Evolutionary conservation across 176 grass and related monocot genomes (phyloP).

Genomic region (Zoysia pacifica): DNA sequence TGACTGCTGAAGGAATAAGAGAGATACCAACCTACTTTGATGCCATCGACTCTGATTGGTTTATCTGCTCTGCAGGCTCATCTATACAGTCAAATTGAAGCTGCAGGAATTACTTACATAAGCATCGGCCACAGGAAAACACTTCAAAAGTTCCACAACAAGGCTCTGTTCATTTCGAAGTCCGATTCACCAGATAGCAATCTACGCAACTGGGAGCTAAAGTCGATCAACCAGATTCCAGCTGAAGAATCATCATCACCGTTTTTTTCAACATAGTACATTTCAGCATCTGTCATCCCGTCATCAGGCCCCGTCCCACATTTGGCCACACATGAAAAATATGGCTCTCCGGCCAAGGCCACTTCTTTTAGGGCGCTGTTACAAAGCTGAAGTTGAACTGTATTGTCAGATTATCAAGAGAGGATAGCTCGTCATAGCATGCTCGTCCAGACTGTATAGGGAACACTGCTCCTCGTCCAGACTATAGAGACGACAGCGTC

Average conservation of each 20-base stretch:
- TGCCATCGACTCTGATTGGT: constrained; percentile 18
- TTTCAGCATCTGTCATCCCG: neutral
- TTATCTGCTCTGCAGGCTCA: constrained; percentile 49
- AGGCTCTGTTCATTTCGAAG: constrained; percentile 65
- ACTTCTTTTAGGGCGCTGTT: neutral
- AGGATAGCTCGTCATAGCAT: no score
- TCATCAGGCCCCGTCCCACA: neutral
- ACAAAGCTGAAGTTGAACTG: constrained; percentile 23
- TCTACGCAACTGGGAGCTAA: constrained; percentile 61
- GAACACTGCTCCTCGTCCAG: no score
- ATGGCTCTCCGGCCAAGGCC: neutral
- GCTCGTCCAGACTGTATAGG: no score
- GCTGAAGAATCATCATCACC: constrained; percentile 39
- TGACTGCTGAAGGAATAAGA: neutral
- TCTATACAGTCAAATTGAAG: constrained; percentile 87
- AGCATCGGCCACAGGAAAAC: constrained; percentile 89
- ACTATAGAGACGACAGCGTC: no score
- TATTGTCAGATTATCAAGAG: neutral
- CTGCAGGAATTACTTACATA: constrained; percentile 89
- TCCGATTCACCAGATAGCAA: constrained; percentile 37
- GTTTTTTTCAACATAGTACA: constrained; percentile 28
- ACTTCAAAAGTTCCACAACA: constrained; percentile 86
- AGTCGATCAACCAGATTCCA: constrained; percentile 42
- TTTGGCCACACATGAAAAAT: constrained; percentile 4
- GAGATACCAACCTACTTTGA: neutral